phyloP scores from a whole-genome alignment of 768 basidiomycete species.

The Kwoniella bestiolae region DNA sequence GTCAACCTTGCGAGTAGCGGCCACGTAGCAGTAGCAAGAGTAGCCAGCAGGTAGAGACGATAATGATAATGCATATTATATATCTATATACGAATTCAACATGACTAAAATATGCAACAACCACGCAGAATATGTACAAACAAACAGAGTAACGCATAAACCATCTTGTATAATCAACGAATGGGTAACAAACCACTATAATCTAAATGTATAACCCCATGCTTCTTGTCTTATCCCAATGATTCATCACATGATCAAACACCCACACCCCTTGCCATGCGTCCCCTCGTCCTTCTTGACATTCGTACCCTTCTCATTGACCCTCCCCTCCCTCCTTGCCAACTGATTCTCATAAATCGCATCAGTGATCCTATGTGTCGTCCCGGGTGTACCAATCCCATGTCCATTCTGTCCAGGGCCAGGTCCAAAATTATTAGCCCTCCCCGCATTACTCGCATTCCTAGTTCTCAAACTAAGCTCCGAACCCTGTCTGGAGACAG shows the following conservation, averaged over 20 bases:
- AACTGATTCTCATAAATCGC: slow-evolving; percentile 21
- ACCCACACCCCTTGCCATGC: slow-evolving; percentile 28
- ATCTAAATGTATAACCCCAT: too few relatives aligned
- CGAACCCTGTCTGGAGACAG: slow-evolving; percentile 16
- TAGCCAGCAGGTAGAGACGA: too few relatives aligned
- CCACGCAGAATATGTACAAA: not conserved
- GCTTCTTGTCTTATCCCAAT: too few relatives aligned
- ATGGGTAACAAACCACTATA: too few relatives aligned
- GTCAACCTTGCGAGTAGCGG: too few relatives aligned
- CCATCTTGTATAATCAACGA: too few relatives aligned
- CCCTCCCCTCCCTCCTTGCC: slow-evolving; percentile 10
- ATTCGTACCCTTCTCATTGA: not conserved
- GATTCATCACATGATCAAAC: slow-evolving; percentile 25
- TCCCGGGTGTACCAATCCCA: slow-evolving; percentile 9
- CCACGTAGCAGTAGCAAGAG: too few relatives aligned
- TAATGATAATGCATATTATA: not conserved
- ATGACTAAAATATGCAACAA: not conserved
- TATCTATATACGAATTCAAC: not conserved
- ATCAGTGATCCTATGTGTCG: slow-evolving; percentile 24
- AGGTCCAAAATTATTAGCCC: not conserved
- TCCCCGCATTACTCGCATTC: not conserved
- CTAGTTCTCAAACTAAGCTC: slow-evolving; percentile 8
- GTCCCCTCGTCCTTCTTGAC: slow-evolving; percentile 9
- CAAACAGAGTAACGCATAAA: not conserved
- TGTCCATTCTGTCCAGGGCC: not conserved